Base-by-base conservation (phyloP, 345 rosid genomes). In the Euphorbia tirucalli region DNA sequence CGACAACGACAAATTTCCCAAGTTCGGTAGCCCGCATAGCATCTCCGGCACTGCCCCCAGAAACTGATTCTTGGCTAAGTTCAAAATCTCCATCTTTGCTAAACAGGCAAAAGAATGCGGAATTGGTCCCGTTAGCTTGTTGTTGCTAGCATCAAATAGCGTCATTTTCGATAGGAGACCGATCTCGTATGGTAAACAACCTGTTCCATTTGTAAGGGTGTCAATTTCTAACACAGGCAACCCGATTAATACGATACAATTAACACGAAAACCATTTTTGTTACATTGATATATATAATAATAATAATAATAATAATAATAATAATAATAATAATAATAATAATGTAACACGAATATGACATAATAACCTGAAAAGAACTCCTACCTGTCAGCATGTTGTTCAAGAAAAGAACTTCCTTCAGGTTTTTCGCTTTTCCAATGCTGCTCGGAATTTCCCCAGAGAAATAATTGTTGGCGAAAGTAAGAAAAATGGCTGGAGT, bases 21-120 rank as follows among this genome's bases (percentile, higher is more conserved):
- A 65, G 0, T 80, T 77, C 1, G 85, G 81, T 27, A 88, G 79
- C 73, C 22, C 8, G 75, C 92, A 88, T 43, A 88, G 78, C 13
- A 61, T 60, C 72, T 86, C 92, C 4, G 88, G 92, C 0, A 88
- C 82, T 2, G 69, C 31, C 3, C 90, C 88, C 5, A 75, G 86
- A 43, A 88, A 72, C 55, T 69, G 4, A 54, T 88, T 88, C 3
- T 1, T 0, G 14, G 90, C 79, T 71, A 86, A 59, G 64, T 83
- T 83, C 35, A 86, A 82, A 14, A 11, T 27, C 71, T 72, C 44
- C 8, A 88, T 80, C 46, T 73, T 70, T 11, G 66, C 43, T 71
- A 88, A 75, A 75, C 92, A 88, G 7, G 78, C 87, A 52, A 88
- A 86, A n/a, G 92, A 86, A 13, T 0, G 62, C 0, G 92, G 92